Evolutionary conservation across 768 basidiomycete genomes (phyloP).

Genomic region (Gyrodon lividus): DNA sequence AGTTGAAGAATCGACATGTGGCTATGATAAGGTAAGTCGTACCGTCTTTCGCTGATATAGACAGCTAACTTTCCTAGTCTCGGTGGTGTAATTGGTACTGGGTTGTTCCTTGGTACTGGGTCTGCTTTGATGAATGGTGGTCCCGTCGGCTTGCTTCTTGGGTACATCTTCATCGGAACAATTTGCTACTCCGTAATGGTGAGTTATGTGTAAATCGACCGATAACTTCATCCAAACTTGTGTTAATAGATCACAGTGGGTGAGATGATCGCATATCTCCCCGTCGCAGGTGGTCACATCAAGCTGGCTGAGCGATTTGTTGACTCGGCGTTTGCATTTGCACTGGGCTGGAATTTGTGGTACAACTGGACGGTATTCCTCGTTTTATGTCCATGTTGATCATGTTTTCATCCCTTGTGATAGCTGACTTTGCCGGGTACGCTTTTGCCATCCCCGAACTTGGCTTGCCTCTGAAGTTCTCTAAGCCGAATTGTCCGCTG

Average conservation of each 20-base stretch:
- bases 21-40: constrained; percentile 27
- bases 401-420: background rate
- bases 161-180: constrained; percentile 34
- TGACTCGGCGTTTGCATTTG: constrained; percentile 40
- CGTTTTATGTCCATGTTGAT: constrained; percentile 12
- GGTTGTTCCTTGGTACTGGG: constrained; percentile 29
- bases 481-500: constrained; percentile 43
- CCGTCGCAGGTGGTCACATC: constrained; percentile 43
- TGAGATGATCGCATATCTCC: constrained; percentile 45
- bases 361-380: constrained; percentile 33
- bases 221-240: background rate
- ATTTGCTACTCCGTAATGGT: constrained; percentile 36
- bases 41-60: background rate
- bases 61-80: constrained; percentile 5
- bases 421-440: constrained; percentile 18
- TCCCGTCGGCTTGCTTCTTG: constrained; percentile 43
- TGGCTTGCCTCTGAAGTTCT: background rate
- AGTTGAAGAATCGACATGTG: constrained; percentile 27
- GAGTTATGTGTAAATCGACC: background rate
- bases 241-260: constrained; percentile 27
- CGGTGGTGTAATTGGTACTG: constrained; percentile 40
- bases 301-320: constrained; percentile 46
- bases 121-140: constrained; percentile 35
- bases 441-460: background rate
- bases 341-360: constrained; percentile 40